These are phyloP conservation scores for Elongisporangium anandrum DNA, from an alignment of 352 stramenopile species.

Conservation along the genomic window DNA sequence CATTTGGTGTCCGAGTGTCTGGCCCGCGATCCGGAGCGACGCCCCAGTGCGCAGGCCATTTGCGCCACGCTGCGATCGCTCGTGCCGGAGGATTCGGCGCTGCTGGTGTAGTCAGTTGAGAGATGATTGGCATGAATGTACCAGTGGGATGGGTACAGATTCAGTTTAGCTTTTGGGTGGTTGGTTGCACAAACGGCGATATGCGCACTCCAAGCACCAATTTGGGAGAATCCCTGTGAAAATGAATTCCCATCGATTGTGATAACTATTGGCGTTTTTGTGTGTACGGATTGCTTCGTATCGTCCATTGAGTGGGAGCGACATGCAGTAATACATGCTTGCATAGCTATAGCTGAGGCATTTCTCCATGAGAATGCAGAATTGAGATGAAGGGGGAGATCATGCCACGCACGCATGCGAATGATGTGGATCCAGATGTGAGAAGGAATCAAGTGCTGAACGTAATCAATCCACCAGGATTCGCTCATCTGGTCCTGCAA, in stretches of 20 bases:
- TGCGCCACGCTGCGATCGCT: conserved; percentile 21
- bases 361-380: background rate
- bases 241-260: background rate
- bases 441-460: background rate
- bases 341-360: background rate
- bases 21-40: conserved; percentile 37
- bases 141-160: background rate
- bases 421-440: background rate
- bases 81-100: background rate
- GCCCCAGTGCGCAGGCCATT: conserved; percentile 48
- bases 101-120: background rate
- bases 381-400: background rate
- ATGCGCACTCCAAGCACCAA: background rate
- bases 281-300: background rate
- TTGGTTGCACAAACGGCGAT: background rate
- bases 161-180: background rate
- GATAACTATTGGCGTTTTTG: background rate
- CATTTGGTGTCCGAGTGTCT: conserved; percentile 56
- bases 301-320: background rate
- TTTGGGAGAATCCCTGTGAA: background rate
- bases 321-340: background rate
- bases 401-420: too few species aligned
- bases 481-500: background rate
- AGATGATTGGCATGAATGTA: background rate
- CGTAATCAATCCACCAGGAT: background rate